phyloP scores from a whole-genome alignment of 2,329 filamentous ascomycete genomes.

The Botrytis fabae region DNA sequence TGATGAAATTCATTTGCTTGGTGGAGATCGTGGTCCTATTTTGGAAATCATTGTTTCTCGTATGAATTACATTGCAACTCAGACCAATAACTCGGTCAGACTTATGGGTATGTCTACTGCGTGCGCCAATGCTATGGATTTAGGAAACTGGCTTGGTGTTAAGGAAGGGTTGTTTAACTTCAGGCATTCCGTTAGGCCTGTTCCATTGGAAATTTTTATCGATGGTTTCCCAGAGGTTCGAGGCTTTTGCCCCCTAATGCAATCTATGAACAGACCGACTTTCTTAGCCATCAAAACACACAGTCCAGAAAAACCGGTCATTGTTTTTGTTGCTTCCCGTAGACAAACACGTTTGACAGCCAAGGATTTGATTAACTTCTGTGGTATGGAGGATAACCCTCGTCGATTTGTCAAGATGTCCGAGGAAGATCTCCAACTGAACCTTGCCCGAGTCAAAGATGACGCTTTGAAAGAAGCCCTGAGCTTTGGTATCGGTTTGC shows the following conservation, averaged over 20 bases:
- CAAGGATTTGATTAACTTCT: slow-evolving; percentile 94
- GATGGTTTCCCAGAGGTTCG: slow-evolving; percentile 94
- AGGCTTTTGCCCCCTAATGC: slow-evolving; percentile 96
- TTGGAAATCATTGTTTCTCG: slow-evolving; percentile 90
- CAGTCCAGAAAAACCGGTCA: slow-evolving; percentile 93
- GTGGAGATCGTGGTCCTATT: slow-evolving; percentile 94
- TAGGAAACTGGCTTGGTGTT: slow-evolving; percentile 95
- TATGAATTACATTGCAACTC: slow-evolving; percentile 98
- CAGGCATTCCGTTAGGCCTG: slow-evolving; percentile 91
- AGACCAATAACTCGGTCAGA: slow-evolving; percentile 84
- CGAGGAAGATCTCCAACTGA: slow-evolving; percentile 87
- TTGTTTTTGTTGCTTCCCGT: slow-evolving; percentile 95
- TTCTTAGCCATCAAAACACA: slow-evolving; percentile 96
- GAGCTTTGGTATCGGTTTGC: slow-evolving; percentile 93
- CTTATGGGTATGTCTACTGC: slow-evolving; percentile 99
- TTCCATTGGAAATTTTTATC: slow-evolving; percentile 94
- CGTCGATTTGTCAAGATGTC: slow-evolving; percentile 90
- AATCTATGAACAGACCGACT: slow-evolving; percentile 97
- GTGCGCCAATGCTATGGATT: slow-evolving; percentile 90
- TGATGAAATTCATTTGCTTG: slow-evolving; percentile 96
- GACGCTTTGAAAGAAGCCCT: slow-evolving; percentile 90
- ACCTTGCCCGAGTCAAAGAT: slow-evolving; percentile 88
- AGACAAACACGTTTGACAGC: slow-evolving; percentile 93
- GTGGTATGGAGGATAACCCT: slow-evolving; percentile 97
- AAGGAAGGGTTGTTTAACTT: slow-evolving; percentile 98